phyloP scores from a whole-genome alignment of 768 basidiomycete genomes.

The Fistulinella prunicolor region DNA sequence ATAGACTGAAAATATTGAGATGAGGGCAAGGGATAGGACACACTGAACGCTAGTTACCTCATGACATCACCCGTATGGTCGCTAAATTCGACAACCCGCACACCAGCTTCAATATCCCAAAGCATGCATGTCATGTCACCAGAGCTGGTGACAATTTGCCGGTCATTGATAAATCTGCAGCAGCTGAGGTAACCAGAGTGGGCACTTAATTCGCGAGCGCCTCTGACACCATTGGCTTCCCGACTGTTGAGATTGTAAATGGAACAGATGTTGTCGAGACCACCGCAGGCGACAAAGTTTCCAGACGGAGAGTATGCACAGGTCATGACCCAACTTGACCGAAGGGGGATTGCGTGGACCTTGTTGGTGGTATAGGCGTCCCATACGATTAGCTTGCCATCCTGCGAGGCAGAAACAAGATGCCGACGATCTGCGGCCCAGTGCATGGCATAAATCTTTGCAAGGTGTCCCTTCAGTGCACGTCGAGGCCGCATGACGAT shows the following conservation, averaged over 20 bases:
- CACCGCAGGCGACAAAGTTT: slow-evolving; percentile 97
- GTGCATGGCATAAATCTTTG: slow-evolving; percentile 99
- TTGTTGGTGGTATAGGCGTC: slow-evolving; percentile 99
- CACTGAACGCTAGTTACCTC: slow-evolving; percentile 58
- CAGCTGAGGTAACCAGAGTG: slow-evolving; percentile 98
- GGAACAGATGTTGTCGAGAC: slow-evolving; percentile 98
- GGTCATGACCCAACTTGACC: slow-evolving; percentile 99
- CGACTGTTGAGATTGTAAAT: slow-evolving; percentile 93
- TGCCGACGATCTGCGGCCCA: slow-evolving; percentile 98
- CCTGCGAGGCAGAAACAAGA: slow-evolving; percentile 98
- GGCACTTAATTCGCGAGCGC: slow-evolving; percentile 92
- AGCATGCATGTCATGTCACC: slow-evolving; percentile 99
- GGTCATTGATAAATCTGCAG: slow-evolving; percentile 97
- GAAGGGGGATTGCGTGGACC: slow-evolving; percentile 97
- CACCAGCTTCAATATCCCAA: slow-evolving; percentile 99
- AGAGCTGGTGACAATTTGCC: slow-evolving; percentile 96
- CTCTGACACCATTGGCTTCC: slow-evolving; percentile 70
- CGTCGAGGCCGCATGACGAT: slow-evolving; percentile 96
- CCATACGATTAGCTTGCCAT: slow-evolving; percentile 99
- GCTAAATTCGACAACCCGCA: slow-evolving; percentile 96
- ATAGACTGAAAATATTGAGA: slow-evolving; percentile 57
- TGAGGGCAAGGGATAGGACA: slow-evolving; percentile 10
- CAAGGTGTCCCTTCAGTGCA: slow-evolving; percentile 93
- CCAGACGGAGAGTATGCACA: slow-evolving; percentile 98
- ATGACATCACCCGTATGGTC: slow-evolving; percentile 99